These are phyloP conservation scores for Trametes polyzona DNA, from an alignment of 1,284 basidiomycete species.

Conservation along the genomic window DNA sequence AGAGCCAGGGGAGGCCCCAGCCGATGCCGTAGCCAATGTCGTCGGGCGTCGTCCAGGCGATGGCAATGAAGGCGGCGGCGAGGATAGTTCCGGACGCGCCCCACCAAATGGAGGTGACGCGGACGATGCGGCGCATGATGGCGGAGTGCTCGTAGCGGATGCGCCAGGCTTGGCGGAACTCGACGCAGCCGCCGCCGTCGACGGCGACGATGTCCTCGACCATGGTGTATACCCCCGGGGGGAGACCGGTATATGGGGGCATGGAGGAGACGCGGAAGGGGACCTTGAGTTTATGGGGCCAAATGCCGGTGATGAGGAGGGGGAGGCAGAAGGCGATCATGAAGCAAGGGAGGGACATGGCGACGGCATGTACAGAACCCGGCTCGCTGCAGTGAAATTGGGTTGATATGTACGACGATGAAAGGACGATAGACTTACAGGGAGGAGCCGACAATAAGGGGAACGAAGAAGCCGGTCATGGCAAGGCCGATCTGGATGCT, in stretches of 20 bases:
- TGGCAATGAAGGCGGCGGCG: conserved; percentile 31
- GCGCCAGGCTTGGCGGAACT: conserved; percentile 39
- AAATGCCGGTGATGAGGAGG: conserved; percentile 35
- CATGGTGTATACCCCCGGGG: conserved; percentile 36
- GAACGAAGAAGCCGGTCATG: conserved; percentile 36
- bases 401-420: too few species aligned
- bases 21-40: conserved; percentile 37
- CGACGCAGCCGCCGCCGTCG: conserved; percentile 38
- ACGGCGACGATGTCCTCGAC: conserved; percentile 40
- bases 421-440: conserved; percentile 26
- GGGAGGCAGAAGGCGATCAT: conserved; percentile 37
- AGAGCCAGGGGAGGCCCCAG: conserved; percentile 39
- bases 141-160: conserved; percentile 37
- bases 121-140: conserved; percentile 35
- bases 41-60: conserved; percentile 32
- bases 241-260: conserved; percentile 33
- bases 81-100: conserved; percentile 32
- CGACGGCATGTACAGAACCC: conserved; percentile 32
- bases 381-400: conserved; percentile 27
- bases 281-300: conserved; percentile 32
- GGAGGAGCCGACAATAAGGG: conserved; percentile 39
- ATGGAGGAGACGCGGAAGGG: conserved; percentile 40
- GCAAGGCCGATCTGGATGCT: conserved; percentile 34
- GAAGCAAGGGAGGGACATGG: conserved; percentile 38
- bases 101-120: conserved; percentile 33